Evolutionary conservation across 192 early-diverging fungal species (phyloP), one percentile per base, ranked within the genome.

Genomic region (Backusella sp.): DNA sequence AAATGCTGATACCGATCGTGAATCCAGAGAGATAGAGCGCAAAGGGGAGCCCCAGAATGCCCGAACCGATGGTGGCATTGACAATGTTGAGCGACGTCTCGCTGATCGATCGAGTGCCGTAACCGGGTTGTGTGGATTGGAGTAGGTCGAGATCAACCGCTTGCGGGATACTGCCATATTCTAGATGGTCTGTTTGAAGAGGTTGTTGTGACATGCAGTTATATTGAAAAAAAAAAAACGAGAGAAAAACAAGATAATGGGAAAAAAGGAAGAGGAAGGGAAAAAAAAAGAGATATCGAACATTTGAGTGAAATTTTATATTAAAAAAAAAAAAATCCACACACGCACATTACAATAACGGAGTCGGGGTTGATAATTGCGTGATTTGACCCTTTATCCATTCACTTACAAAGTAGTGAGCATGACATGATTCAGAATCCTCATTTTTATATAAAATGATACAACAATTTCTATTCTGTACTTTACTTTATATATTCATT

Each of bases 11-110:
- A 59, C 90, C 90, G 19, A 84, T 74, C 34, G 83, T 85, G 70
- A 92, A 91, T 17, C 91, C 91, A 15, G 83, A 86, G n/a, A 87
- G 86, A 36, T 79, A 81, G 42, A 92, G 82, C 3, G 91, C 89
- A 80, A 89, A 92, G 3, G 91, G 87, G 23, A 92, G 79, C 1
- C 88, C 91, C 11, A 92, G 80, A 23, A 92, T 86, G 12, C 91
- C 91, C 1, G 91, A 90, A 8, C 91, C 91, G 49, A 91, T 87
- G 9, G 89, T 89, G 2, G 90, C 90, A 77, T 92, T 92, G 67
- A 92, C 87, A 69, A 92, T 84, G 73, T 90, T 91, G 76, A 90
- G 83, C 6, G 89, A 78, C 1, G 82, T 79, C 21, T 84, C 79
- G 2, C 79, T 39, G 4, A 83, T 52, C 6, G 73, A 53, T 35